phyloP scores from a whole-genome alignment of 1,139 yeast genomes.

The Kodamaea ohmeri region DNA sequence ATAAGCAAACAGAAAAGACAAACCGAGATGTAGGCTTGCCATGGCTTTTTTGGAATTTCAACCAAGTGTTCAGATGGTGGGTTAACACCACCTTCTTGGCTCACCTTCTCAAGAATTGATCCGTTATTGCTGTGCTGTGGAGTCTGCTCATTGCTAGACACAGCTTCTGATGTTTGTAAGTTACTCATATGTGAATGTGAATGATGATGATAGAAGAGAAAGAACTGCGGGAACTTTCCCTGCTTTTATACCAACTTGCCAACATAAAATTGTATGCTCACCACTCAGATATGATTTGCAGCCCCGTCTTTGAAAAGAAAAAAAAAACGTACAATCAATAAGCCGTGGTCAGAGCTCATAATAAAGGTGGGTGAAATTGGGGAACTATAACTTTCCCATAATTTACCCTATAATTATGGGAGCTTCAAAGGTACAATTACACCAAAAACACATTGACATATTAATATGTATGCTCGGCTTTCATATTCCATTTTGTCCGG shows the following conservation, averaged over 20 bases:
- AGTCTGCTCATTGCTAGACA: constrained; percentile 1
- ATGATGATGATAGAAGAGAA: background rate
- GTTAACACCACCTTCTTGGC: background rate
- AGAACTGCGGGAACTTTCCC: background rate
- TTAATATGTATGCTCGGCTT: background rate
- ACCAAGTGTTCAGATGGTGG: background rate
- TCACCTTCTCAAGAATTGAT: constrained; percentile 4
- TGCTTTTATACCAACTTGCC: constrained; percentile 1
- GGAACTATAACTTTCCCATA: constrained; percentile 1
- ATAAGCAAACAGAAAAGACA: constrained; percentile 14
- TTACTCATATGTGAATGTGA: constrained; percentile 4
- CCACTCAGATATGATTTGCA: background rate
- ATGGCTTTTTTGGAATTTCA: constrained; percentile 3
- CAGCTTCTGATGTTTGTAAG: background rate
- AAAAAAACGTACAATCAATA: background rate
- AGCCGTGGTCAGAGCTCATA: constrained; percentile 1
- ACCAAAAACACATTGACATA: background rate
- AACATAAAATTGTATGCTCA: background rate
- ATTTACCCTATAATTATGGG: too few species aligned
- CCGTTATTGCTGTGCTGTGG: constrained; percentile 1
- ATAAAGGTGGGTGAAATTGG: background rate
- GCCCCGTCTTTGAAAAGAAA: constrained; percentile 1
- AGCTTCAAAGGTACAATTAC: too few species aligned
- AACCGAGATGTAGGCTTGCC: constrained; percentile 4
- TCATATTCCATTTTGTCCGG: background rate